These are phyloP conservation scores for Metschnikowia similis DNA, from an alignment of 805 yeast species.

Conservation along the genomic window DNA sequence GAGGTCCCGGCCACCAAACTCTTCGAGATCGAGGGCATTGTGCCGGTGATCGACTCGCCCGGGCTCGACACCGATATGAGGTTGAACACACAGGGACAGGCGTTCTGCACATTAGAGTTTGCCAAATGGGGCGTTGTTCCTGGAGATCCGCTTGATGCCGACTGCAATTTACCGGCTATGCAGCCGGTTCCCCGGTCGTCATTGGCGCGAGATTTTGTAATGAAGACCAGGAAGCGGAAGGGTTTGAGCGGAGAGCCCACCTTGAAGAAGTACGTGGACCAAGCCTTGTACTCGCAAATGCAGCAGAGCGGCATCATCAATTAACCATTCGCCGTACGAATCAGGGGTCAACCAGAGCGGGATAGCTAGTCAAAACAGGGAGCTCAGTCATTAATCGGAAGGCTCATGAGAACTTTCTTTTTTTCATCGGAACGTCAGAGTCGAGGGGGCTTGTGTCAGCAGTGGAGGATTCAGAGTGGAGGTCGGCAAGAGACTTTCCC, in stretches of 20 bases:
- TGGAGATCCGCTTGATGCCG: constrained; percentile 83
- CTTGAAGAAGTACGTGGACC: constrained; percentile 63
- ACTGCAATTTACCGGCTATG: constrained; percentile 59
- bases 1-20: constrained; percentile 75
- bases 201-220: constrained; percentile 81
- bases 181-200: constrained; percentile 68
- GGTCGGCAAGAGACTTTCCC: constrained; percentile 19
- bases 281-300: constrained; percentile 51
- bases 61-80: constrained; percentile 88
- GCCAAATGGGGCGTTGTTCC: constrained; percentile 76
- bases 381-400: background rate
- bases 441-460: background rate
- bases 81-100: constrained; percentile 72
- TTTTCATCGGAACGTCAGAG: background rate
- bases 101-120: constrained; percentile 63
- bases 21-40: constrained; percentile 51
- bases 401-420: background rate
- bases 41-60: constrained; percentile 87
- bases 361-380: too few relatives aligned
- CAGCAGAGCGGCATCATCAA: constrained; percentile 41
- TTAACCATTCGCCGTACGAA: background rate
- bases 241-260: constrained; percentile 68
- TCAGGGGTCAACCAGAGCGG: too few relatives aligned
- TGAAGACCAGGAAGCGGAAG: constrained; percentile 85
- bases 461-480: background rate